Base-by-base conservation (phyloP, 1,284 basidiomycete genomes). In the Apiotrichum montevideense region DNA sequence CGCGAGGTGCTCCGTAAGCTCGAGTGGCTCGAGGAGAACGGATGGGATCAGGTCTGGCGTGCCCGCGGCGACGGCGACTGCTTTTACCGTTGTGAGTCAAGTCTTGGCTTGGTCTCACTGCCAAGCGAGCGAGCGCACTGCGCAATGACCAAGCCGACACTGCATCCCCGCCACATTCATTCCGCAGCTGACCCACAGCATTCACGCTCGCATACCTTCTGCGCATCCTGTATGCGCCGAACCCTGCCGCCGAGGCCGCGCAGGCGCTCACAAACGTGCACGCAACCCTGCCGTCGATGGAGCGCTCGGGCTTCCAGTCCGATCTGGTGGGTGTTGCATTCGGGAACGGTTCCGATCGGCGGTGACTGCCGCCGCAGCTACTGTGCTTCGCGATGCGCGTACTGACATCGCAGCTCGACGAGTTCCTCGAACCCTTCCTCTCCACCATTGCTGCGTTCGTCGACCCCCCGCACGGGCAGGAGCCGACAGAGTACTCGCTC, bases 1-100 rank as follows among this genome's bases (percentile, higher is more conserved):
- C 73, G 75, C 2, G 68, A 77, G 8, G 87, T 89, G 64, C 69
- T 86, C 9, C 77, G 81, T 56, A 87, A 80, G 64, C 85, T 91
- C 58, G 82, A 87, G 64, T 84, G 81, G 75, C 63, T 80, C 68
- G 86, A 66, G 72, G 76, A 58, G 59, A 66, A 63, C 68, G 87
- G 87, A 2, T 89, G 82, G 77, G 78, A 78, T 42, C 77, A 78
- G 33, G 79, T 91, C 47, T 80, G 87, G 68, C 78, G 87, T 48
- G 83, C 87, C 0, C 80, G 84, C 76, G 88, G 89, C 72, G 73
- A 73, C 73, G 87, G 87, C 0, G 85, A 89, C 72, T 89, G 87
- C 67, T 88, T 88, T 71, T 89, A 88, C 71, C 78, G 87, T 79
- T 85, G 87, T 87, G 58, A 78, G 75, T 71, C 11, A 39, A 9